phyloP scores from a whole-genome alignment of 1,284 basidiomycete species.

The Thecaphora frezii region DNA sequence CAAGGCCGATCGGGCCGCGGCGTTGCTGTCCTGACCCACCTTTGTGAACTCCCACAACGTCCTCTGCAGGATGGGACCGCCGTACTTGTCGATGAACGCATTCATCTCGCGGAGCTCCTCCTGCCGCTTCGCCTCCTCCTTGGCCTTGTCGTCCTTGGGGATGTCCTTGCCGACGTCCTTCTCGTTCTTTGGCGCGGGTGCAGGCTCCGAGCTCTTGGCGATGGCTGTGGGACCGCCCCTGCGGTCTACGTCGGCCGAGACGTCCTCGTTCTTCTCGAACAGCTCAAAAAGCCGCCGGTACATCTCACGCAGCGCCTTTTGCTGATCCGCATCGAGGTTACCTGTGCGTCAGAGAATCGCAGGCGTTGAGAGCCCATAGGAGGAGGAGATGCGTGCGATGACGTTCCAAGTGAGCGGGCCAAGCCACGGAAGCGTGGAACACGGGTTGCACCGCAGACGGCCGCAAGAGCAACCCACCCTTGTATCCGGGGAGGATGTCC shows the following conservation, averaged over 20 bases:
- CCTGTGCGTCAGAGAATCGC: no score
- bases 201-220: constrained; percentile 14
- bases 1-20: no score
- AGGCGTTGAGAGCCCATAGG: no score
- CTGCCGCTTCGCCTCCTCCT: constrained; percentile 52
- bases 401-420: no score
- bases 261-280: constrained; percentile 47
- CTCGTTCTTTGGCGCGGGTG: constrained; percentile 18
- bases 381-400: no score
- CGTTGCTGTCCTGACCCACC: no score
- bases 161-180: constrained; percentile 47
- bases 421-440: no score
- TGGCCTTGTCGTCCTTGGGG: constrained; percentile 55
- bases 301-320: constrained; percentile 45
- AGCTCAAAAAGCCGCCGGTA: constrained; percentile 50
- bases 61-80: constrained; percentile 48
- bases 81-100: constrained; percentile 54
- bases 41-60: constrained; percentile 51
- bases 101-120: constrained; percentile 52
- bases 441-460: no score
- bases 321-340: constrained; percentile 49
- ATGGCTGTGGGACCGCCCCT: constrained; percentile 36
- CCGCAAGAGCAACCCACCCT: constrained; percentile 47
- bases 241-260: constrained; percentile 43
- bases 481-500: constrained; percentile 45